A percentile compares a stretch with the other conserved stretches of the same genome.
Evolutionary conservation across 805 yeast species (phyloP).

Genomic region (Saccharomyces kudriavzevii): DNA sequence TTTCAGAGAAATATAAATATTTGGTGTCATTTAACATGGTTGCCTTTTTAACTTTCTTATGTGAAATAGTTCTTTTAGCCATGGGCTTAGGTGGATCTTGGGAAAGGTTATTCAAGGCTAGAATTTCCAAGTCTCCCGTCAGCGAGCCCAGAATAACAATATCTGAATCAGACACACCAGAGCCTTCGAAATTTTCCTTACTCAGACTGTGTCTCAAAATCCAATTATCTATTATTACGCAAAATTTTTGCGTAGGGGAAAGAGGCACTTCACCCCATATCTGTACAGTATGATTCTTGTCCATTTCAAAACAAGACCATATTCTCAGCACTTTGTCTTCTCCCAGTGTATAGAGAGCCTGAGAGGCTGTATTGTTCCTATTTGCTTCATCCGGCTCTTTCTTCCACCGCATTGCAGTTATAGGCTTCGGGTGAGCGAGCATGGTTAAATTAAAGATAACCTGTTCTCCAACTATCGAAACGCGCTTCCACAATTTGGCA

Average conservation of each 20-base stretch:
- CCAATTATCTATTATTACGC: constrained; percentile 36
- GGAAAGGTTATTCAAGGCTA: constrained; percentile 44
- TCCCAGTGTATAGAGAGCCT: constrained; percentile 58
- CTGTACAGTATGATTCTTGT: constrained; percentile 47
- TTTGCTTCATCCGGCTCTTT: constrained; percentile 28
- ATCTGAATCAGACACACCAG: constrained; percentile 32
- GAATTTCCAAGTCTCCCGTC: constrained; percentile 36
- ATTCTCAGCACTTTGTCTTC: constrained; percentile 51
- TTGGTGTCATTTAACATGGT: constrained; percentile 29
- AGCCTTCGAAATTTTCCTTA: constrained; percentile 15
- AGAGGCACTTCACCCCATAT: constrained; percentile 46
- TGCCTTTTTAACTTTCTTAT: constrained; percentile 16
- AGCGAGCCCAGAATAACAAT: constrained; percentile 36
- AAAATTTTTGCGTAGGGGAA: constrained; percentile 21
- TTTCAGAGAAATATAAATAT: constrained; percentile 32
- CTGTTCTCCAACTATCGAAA: constrained; percentile 55
- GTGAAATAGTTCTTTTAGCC: constrained; percentile 32
- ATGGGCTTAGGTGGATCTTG: constrained; percentile 49
- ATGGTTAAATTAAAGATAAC: constrained; percentile 61
- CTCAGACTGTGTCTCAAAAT: constrained; percentile 20
- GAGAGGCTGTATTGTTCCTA: constrained; percentile 26
- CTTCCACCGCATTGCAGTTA: constrained; percentile 56
- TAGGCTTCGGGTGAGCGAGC: constrained; percentile 53
- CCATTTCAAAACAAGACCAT: constrained; percentile 61
- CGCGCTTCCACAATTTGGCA: constrained; percentile 72